A percentile compares a stretch with the other conserved stretches of the same genome.
phyloP scores from a whole-genome alignment of 768 basidiomycete species.

The Boletus bicolor region DNA sequence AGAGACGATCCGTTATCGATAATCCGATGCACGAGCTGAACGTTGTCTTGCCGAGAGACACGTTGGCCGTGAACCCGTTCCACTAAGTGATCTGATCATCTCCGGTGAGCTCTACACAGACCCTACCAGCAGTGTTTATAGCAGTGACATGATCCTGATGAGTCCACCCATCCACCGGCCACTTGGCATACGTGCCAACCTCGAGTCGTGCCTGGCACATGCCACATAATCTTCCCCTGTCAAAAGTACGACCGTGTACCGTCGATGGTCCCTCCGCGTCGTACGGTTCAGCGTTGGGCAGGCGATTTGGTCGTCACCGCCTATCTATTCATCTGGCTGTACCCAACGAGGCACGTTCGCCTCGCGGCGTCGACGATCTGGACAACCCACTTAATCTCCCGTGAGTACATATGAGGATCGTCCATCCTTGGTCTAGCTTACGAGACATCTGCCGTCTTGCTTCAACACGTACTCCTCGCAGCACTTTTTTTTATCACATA shows the following conservation, averaged over 20 bases:
- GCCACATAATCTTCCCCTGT: neutral
- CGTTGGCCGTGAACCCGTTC: constrained; percentile 1
- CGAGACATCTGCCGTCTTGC: constrained; percentile 7
- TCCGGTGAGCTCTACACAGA: neutral
- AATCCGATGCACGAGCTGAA: constrained; percentile 6
- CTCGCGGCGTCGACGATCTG: constrained; percentile 15
- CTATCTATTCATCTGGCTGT: constrained; percentile 1
- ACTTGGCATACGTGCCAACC: neutral
- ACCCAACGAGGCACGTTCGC: neutral
- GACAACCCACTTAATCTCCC: constrained; percentile 2
- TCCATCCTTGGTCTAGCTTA: constrained; percentile 2
- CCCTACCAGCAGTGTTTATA: neutral
- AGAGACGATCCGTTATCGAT: constrained; percentile 13
- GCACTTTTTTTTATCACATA: constrained; percentile 10
- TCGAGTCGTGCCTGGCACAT: constrained; percentile 14
- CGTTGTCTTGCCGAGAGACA: neutral
- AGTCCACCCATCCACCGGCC: neutral
- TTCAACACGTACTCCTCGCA: neutral
- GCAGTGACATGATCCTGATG: neutral
- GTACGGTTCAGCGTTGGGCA: neutral
- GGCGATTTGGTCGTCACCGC: neutral
- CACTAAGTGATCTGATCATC: constrained; percentile 2
- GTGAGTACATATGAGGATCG: constrained; percentile 4
- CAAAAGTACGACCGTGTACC: neutral
- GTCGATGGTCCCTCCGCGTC: neutral